Evolutionary conservation across 202 grass and related monocot species (phyloP), one percentile per base, ranked within the genome.

Genomic region (Bolboschoenoplectus hybrid): DNA sequence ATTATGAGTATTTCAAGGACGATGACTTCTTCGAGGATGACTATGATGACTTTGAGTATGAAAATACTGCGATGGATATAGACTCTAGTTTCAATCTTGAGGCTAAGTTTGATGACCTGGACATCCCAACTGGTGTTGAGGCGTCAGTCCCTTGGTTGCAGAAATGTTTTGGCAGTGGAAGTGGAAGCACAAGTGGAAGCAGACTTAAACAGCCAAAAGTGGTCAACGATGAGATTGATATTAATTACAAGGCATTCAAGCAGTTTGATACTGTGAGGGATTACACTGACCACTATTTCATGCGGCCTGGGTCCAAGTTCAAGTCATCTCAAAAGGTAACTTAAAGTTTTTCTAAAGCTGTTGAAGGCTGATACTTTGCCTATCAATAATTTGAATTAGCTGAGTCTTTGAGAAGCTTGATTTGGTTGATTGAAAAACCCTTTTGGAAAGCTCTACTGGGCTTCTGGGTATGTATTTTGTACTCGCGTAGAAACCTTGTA

Each of bases 201-300:
- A 65, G 50, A 50, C 53, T 44, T 68, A 87, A 82, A 74, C 68
- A 89, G 63, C 83, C 75, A 67, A 89, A 87, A 57, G 80, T 87
- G 9, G 65, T 86, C 10, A 80, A 86, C 14, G 84, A 74, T 50
- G 89, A 90, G 79, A 80, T 81, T 41, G 85, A 94, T 88, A 84
- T 87, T 77, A 90, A 89, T 12, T 93, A 89, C 20, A 85, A 84
- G 10, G 13, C 43, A 86, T 94, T 95, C 85, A 95, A 95, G 63
- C 85, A 87, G 45, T 97, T 97, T 82, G 92, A 97, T 92, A 95
- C 85, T 66, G 87, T 93, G 83, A 55, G 26, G 58, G 92, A 91
- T 66, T 41, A 90, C 50, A 63, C 82, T 61, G 95, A 97, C 89
- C 89, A 97, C 82, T 91, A 86, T 60, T 94, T 87, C 65, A 85